phyloP scores from a whole-genome alignment of 2,329 filamentous ascomycete species.

The Ceratocystis huliohia region DNA sequence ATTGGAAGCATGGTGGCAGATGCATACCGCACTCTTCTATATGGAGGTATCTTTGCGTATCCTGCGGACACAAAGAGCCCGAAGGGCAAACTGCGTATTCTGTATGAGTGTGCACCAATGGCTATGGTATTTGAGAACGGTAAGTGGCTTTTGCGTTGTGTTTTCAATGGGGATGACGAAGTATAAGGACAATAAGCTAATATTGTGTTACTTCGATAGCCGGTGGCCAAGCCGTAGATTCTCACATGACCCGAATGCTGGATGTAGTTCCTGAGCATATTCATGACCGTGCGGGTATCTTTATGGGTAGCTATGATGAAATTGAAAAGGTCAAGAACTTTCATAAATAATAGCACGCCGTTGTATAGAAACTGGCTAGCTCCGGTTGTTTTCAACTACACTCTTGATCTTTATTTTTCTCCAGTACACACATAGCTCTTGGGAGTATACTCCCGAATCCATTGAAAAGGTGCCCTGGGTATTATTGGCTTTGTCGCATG shows the following conservation, averaged over 20 bases:
- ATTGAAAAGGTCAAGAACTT: conserved; percentile 86
- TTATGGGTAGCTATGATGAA: conserved; percentile 88
- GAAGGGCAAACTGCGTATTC: conserved; percentile 92
- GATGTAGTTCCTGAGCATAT: conserved; percentile 82
- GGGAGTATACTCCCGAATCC: too few species aligned
- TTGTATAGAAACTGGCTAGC: too few species aligned
- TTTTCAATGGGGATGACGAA: background rate
- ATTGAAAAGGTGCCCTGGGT: too few species aligned
- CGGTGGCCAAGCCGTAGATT: conserved; percentile 83
- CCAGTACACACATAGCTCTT: too few species aligned
- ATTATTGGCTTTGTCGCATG: too few species aligned
- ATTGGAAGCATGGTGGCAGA: conserved; percentile 98
- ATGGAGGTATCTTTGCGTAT: conserved; percentile 95
- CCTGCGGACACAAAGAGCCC: conserved; percentile 96
- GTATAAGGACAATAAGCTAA: conserved; percentile 24
- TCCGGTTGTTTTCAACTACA: too few species aligned
- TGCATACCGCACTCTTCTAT: conserved; percentile 87
- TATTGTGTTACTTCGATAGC: conserved; percentile 38
- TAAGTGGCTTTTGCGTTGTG: conserved; percentile 34
- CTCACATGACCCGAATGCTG: conserved; percentile 82
- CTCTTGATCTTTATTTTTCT: too few species aligned
- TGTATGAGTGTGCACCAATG: conserved; percentile 99
- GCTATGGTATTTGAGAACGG: conserved; percentile 98
- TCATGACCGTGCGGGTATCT: conserved; percentile 91
- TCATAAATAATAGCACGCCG: conserved; percentile 39